A percentile compares a stretch with the other conserved stretches of the same genome.
These are phyloP conservation scores for Umbelopsis sp. DNA, from an alignment of 192 early-diverging fungal species.

Conservation along the genomic window DNA sequence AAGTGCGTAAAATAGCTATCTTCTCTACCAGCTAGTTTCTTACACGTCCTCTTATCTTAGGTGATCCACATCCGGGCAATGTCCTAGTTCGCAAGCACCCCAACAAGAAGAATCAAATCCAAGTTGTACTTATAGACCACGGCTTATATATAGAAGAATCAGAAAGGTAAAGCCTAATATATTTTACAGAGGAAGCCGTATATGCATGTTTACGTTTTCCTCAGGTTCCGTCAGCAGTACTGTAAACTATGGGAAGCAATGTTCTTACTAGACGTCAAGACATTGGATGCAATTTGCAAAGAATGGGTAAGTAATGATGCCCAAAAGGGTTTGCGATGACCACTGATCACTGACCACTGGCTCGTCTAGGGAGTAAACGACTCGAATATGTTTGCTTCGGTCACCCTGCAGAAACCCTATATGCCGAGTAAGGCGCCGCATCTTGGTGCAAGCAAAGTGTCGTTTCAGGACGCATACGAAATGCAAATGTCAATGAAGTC, in stretches of 20 bases:
- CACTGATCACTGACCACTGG: constrained; percentile 25
- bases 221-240: constrained; percentile 73
- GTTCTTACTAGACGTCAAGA: constrained; percentile 68
- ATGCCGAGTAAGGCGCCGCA: constrained; percentile 49
- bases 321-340: background rate
- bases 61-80: constrained; percentile 85
- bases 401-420: constrained; percentile 70
- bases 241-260: constrained; percentile 85
- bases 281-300: constrained; percentile 63
- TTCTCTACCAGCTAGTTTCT: too few relatives aligned
- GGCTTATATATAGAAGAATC: constrained; percentile 86
- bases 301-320: constrained; percentile 53
- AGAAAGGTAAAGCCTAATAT: too few relatives aligned
- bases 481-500: constrained; percentile 78
- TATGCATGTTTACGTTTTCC: too few relatives aligned
- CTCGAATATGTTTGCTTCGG: constrained; percentile 67
- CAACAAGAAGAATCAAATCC: constrained; percentile 34
- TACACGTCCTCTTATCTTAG: too few relatives aligned
- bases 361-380: constrained; percentile 55
- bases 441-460: constrained; percentile 27
- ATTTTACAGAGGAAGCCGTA: too few relatives aligned
- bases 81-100: constrained; percentile 77
- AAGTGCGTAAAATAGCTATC: too few relatives aligned
- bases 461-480: constrained; percentile 65
- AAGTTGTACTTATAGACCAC: constrained; percentile 80